Conservation (phyloP, 768 basidiomycete species). For the Terana coerulea region DNA sequence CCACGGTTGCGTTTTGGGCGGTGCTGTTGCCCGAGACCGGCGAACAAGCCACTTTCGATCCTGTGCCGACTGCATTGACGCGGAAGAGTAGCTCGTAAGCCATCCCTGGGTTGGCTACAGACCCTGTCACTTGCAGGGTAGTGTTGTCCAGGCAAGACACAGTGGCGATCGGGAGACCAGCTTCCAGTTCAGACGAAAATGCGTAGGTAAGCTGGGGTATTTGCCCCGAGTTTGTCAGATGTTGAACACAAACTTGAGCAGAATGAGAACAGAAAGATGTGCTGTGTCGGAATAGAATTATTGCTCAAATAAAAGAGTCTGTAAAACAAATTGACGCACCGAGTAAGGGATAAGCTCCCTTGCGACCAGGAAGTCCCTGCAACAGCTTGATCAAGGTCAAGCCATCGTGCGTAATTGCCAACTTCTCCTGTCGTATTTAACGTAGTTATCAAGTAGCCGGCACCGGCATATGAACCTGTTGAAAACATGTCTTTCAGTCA, state of each 20-base stretch:
- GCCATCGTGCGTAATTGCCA: conserved; percentile 55
- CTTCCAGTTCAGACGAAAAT: conserved; percentile 42
- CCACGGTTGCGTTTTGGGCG: conserved; percentile 41
- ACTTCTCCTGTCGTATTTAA: conserved; percentile 30
- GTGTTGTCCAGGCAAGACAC: conserved; percentile 55
- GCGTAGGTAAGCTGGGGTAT: conserved; percentile 42
- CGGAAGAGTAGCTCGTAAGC: conserved; percentile 61
- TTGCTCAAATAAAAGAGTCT: background rate
- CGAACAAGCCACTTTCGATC: conserved; percentile 31
- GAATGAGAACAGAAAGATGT: conserved; percentile 69
- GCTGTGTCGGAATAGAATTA: conserved; percentile 21
- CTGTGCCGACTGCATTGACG: conserved; percentile 29
- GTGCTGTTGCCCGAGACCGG: too few species aligned
- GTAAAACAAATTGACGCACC: conserved; percentile 36
- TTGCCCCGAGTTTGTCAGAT: conserved; percentile 34
- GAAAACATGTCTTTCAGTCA: background rate
- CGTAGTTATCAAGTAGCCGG: conserved; percentile 56
- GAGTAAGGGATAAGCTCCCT: conserved; percentile 38
- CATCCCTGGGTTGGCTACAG: conserved; percentile 56
- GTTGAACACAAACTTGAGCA: conserved; percentile 56
- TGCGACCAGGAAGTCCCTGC: conserved; percentile 61
- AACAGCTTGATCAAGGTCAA: conserved; percentile 64
- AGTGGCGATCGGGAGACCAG: conserved; percentile 50
- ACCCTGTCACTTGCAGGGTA: conserved; percentile 54
- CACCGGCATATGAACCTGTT: conserved; percentile 64